Conservation (phyloP, 1,284 basidiomycete species). For the Hypsizygus ulmarius region DNA sequence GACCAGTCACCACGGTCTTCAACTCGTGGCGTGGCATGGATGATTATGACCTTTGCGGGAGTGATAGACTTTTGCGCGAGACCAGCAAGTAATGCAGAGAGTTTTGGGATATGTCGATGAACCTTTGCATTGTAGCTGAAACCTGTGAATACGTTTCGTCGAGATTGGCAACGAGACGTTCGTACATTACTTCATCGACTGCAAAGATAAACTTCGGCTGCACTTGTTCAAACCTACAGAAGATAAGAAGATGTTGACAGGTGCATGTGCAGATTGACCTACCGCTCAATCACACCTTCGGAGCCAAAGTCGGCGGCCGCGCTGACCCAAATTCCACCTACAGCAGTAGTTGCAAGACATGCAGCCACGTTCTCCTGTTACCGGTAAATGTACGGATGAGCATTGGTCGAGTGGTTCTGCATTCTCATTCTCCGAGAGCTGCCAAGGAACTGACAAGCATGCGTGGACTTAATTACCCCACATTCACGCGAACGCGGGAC, state of each 20-base stretch:
- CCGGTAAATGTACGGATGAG: conserved; percentile 3
- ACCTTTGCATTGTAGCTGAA: conserved; percentile 68
- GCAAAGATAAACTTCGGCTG: conserved; percentile 72
- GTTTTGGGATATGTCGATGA: conserved; percentile 68
- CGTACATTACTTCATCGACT: conserved; percentile 69
- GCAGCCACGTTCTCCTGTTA: conserved; percentile 68
- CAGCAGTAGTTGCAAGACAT: conserved; percentile 72
- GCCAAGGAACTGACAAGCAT: conserved; percentile 5
- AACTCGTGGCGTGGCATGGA: conserved; percentile 40
- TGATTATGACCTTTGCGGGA: conserved; percentile 58
- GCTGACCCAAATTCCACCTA: conserved; percentile 80
- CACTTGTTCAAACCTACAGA: conserved; percentile 66
- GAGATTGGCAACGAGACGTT: conserved; percentile 8
- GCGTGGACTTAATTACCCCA: not conserved
- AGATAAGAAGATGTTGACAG: conserved; percentile 10
- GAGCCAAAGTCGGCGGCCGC: conserved; percentile 88
- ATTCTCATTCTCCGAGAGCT: not conserved
- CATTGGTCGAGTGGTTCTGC: not conserved
- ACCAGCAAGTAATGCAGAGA: conserved; percentile 53
- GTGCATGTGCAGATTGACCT: conserved; percentile 19
- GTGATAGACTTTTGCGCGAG: conserved; percentile 37
- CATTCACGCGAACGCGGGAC: conserved; percentile 5
- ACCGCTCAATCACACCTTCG: conserved; percentile 80
- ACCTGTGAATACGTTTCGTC: conserved; percentile 8
- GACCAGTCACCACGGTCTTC: conserved; percentile 41